Percentiles rank a stretch among this genome's conserved stretches.
Conservation (phyloP, 257 asterid species). For the Haberlea rhodopensis region DNA sequence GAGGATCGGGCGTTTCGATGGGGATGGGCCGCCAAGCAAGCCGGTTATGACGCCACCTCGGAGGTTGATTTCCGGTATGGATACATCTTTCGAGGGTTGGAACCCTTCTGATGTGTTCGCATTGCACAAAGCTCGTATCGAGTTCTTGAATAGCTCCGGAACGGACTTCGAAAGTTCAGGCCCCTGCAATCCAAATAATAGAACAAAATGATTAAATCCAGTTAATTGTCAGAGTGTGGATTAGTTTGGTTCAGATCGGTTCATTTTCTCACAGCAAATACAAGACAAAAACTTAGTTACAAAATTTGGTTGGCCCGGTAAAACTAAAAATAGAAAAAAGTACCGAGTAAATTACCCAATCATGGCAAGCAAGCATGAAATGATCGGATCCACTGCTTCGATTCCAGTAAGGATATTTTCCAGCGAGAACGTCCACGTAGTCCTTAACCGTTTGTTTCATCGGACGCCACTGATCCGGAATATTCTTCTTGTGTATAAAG, state of each 20-base stretch:
- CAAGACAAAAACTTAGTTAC: too few relatives aligned
- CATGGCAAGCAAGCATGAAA: constrained; percentile 86
- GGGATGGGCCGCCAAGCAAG: constrained; percentile 52
- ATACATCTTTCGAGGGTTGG: constrained; percentile 53
- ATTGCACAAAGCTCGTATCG: constrained; percentile 64
- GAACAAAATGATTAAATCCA: too few relatives aligned
- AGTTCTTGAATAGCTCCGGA: constrained; percentile 44
- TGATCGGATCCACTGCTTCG: constrained; percentile 76
- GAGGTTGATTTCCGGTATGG: constrained; percentile 63
- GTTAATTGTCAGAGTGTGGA: too few relatives aligned
- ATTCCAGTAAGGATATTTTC: constrained; percentile 70
- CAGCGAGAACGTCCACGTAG: constrained; percentile 35
- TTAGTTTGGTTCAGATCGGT: too few relatives aligned
- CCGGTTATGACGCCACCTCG: constrained; percentile 39
- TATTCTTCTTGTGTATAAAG: constrained; percentile 33
- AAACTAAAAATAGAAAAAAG: too few relatives aligned
- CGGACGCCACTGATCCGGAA: constrained; percentile 48
- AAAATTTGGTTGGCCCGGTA: too few relatives aligned
- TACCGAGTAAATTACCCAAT: too few relatives aligned
- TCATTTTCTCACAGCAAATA: too few relatives aligned
- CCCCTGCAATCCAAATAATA: constrained; percentile 41
- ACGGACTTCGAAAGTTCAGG: constrained; percentile 57
- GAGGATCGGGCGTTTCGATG: constrained; percentile 40
- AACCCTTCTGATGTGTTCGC: constrained; percentile 63
- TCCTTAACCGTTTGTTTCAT: constrained; percentile 40